Base-by-base conservation (phyloP, 345 rosid species). In the Linum usitatissimum region DNA sequence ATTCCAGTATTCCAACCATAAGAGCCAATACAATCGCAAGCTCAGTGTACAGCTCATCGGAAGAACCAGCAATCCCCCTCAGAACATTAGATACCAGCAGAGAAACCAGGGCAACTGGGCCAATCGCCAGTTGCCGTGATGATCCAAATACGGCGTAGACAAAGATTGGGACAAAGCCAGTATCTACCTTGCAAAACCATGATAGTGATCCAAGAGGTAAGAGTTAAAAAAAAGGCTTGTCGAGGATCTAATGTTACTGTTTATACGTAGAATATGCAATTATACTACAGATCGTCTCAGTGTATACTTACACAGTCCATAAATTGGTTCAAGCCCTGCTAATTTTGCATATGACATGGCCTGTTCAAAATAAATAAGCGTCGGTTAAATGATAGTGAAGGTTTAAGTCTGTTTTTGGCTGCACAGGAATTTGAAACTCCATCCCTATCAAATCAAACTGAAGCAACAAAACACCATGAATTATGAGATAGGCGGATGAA, bases 51-150 rank as follows among this genome's bases (percentile, higher is more conserved):
- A 85, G 72, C 55, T 79, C 83, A 71, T 78, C 86, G 19, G 86
- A 81, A 18, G 95, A 71, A 70, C 84, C 89, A 67, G 71, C 89
- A 61, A 88, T 81, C 64, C 73, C 87, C 4, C 86, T 65, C 62
- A 94, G 66, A 55, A 85, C 95, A 76, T 90, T 94, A 49, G 99
- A 94, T 53, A 94, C 97, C 10, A 94, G 93, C 65, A 94, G 91
- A 63, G 99, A 94, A 61, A 94, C 97, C 83, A 94, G 84, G 57
- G 97, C 99, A 36, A 94, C 99, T 45, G 99, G 99, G 70, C 99
- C 99, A 70, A 91, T 79, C 55, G 99, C 99, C 75, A 94, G 89
- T 79, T 94, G 99, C 53, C 97, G 95, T 38, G 97, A 94, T 4
- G 97, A 90, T 59, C 99, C 99, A 40, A 94, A 90, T 55, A 88